Evolutionary conservation across 2,329 filamentous ascomycete genomes (phyloP), one percentile per base, ranked within the genome.

Genomic region (Stachybotrys chartarum): DNA sequence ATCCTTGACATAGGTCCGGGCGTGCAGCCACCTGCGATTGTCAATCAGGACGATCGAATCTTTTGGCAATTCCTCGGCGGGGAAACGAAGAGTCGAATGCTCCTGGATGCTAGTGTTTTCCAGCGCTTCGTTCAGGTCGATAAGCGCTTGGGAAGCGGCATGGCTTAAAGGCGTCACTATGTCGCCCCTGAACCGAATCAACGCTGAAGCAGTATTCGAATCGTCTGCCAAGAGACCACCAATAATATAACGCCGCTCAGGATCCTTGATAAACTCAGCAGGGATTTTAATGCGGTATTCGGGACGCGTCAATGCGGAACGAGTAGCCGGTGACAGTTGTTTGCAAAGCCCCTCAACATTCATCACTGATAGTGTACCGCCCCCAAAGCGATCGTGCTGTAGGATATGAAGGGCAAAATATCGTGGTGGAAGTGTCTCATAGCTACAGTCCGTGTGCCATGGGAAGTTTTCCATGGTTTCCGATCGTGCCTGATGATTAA

Each of bases 361-460:
- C 64, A 75, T 63, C 16, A 70, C 62, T 1, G 73, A 75, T 1
- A 75, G 60, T 0, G 71, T 74, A 1, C 73, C 73, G 0, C 73
- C 73, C 3, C 73, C 72, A n/a, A 53, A 66, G 0, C 66, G 64
- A 56, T 76, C 74, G 18, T 68, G 66, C n/a, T 68, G 71, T 0
- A 76, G 65, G 0, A 75, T 71, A 16, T 76, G 73, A 0, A 76
- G 66, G 0, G 72, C 74, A 50, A 76, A 75, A 50, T 67, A 75
- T 3, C 68, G 55, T 2, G 74, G 73, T 1, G 70, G 64, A 0
- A 59, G 57, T 1, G 65, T 53, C 51, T 76, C 74, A 50, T 76
- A 76, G 58, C 71, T 74, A 60, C 74, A 75, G 51, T 76, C 73
- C 0, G 71, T 76, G 50, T 76, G 74, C 74, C 74, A 76, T 0